phyloP scores from a whole-genome alignment of 768 basidiomycete genomes.

The Trametes coccinea region DNA sequence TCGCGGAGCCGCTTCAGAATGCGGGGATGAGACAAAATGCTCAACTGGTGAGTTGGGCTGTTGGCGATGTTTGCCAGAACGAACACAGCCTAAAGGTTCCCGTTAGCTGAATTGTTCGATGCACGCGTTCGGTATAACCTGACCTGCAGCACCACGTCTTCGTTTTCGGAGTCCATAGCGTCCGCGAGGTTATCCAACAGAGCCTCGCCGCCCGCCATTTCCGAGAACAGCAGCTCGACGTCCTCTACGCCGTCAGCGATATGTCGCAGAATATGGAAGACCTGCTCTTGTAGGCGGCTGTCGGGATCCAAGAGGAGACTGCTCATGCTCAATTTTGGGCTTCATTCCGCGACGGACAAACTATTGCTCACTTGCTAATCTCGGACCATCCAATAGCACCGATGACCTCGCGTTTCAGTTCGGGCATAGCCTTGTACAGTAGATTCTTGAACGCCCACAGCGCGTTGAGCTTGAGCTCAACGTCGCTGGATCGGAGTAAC shows the following conservation, averaged over 20 bases:
- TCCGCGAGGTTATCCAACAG: slow-evolving; percentile 48
- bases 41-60: slow-evolving; percentile 48
- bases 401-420: slow-evolving; percentile 69
- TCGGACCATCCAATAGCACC: slow-evolving; percentile 64
- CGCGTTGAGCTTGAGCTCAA: slow-evolving; percentile 62
- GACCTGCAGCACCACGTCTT: slow-evolving; percentile 58
- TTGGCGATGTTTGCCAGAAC: slow-evolving; percentile 72
- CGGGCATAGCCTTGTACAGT: slow-evolving; percentile 59
- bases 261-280: slow-evolving; percentile 65
- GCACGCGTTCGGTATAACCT: background rate
- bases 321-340: background rate
- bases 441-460: slow-evolving; percentile 90
- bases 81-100: slow-evolving; percentile 47
- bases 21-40: slow-evolving; percentile 50
- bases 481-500: slow-evolving; percentile 54
- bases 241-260: slow-evolving; percentile 65
- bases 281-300: slow-evolving; percentile 66
- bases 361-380: slow-evolving; percentile 51
- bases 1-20: slow-evolving; percentile 56
- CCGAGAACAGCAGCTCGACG: slow-evolving; percentile 58
- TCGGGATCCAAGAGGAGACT: slow-evolving; percentile 60
- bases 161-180: slow-evolving; percentile 51
- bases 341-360: no score
- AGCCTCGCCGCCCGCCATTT: slow-evolving; percentile 45
- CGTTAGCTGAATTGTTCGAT: background rate